Percentiles rank a stretch among this genome's conserved stretches.
These are phyloP conservation scores for Neurospora sp. DNA, from an alignment of 2,329 filamentous ascomycete species.

Conservation along the genomic window DNA sequence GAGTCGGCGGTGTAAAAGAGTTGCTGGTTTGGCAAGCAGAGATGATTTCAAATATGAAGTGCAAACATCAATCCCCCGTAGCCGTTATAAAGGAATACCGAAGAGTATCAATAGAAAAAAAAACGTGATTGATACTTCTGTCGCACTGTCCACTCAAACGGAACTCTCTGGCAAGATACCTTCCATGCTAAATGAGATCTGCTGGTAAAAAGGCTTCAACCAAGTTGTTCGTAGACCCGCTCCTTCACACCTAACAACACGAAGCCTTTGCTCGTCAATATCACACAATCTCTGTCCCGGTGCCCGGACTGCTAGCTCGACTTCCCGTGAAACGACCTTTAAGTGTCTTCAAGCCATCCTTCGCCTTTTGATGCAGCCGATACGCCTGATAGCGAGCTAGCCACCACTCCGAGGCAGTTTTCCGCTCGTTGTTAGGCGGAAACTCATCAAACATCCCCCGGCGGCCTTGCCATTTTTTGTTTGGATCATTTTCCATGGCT, in stretches of 20 bases:
- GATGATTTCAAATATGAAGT: not conserved
- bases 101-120: not conserved
- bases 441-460: not conserved
- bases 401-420: not conserved
- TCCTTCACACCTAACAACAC: not conserved
- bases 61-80: too few relatives aligned
- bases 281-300: not conserved
- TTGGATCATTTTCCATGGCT: not conserved
- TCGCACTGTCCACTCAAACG: not conserved
- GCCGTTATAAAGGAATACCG: not conserved
- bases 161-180: not conserved
- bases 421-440: not conserved
- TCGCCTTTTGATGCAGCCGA: not conserved
- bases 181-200: not conserved
- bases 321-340: not conserved
- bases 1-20: conserved; percentile 22
- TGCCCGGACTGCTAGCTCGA: not conserved
- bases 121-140: not conserved
- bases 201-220: not conserved
- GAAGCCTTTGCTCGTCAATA: not conserved
- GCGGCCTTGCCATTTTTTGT: not conserved
- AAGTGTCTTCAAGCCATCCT: fast-evolving
- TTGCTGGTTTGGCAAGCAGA: not conserved
- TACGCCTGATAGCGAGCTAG: not conserved
- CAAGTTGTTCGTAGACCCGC: not conserved